phyloP scores from a whole-genome alignment of 2,329 filamentous ascomycete species.

The Sclerotinia nivalis region DNA sequence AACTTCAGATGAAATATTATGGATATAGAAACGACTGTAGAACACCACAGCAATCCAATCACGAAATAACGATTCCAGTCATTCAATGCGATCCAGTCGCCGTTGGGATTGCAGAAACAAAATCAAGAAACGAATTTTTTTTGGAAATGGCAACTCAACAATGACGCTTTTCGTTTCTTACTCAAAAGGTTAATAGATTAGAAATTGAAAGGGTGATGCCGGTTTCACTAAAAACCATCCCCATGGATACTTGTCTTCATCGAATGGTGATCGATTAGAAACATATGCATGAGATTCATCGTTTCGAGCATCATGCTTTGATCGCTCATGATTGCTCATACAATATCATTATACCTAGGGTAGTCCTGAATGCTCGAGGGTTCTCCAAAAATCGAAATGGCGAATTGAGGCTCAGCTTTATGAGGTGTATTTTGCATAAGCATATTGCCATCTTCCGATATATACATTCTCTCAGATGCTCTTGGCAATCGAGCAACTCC shows the following conservation, averaged over 20 bases:
- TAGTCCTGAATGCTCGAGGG: slow-evolving; percentile 11
- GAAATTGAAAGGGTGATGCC: slow-evolving; percentile 16
- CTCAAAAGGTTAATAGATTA: not conserved
- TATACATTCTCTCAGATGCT: not conserved
- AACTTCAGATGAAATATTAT: slow-evolving; percentile 19
- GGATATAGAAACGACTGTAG: slow-evolving; percentile 8
- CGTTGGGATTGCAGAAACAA: not conserved
- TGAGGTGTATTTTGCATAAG: not conserved
- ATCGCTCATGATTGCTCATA: slow-evolving; percentile 14
- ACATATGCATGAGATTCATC: not conserved
- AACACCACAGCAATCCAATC: not conserved
- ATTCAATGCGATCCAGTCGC: slow-evolving; percentile 11
- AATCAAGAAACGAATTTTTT: not conserved
- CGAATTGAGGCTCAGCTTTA: not conserved
- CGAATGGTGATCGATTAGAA: not conserved
- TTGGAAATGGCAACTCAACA: not conserved
- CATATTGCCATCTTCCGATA: not conserved
- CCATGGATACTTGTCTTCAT: not conserved
- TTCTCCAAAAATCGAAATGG: not conserved
- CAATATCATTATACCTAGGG: slow-evolving; percentile 7
- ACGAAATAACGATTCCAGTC: not conserved
- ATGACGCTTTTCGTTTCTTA: slow-evolving; percentile 10
- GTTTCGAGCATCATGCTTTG: slow-evolving; percentile 18
- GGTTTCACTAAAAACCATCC: slow-evolving; percentile 13
- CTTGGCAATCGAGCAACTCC: not conserved